Evolutionary conservation across 495 filamentous ascomycete species (phyloP).

Genomic region (Xanthoparmelia taractica): DNA sequence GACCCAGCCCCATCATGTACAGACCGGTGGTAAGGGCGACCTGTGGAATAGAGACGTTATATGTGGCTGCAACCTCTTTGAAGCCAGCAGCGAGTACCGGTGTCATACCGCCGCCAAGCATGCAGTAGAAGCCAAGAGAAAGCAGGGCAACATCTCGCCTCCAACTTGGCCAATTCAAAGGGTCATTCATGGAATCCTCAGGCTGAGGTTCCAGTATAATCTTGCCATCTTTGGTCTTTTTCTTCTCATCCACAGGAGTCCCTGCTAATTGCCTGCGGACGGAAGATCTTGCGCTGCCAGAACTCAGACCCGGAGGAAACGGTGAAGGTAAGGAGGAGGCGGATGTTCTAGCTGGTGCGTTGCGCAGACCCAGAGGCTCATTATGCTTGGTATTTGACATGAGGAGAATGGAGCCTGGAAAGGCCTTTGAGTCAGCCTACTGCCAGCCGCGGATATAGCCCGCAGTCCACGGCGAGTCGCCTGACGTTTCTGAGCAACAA

Average conservation of each 20-base stretch:
- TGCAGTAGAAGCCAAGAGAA: conserved; percentile 82
- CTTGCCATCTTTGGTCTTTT: conserved; percentile 71
- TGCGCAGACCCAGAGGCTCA: conserved; percentile 71
- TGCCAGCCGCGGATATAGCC: background rate
- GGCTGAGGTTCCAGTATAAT: conserved; percentile 91
- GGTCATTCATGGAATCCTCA: conserved; percentile 84
- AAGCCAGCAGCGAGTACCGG: conserved; percentile 88
- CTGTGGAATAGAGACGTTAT: conserved; percentile 58
- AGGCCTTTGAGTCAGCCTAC: conserved; percentile 8
- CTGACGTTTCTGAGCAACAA: background rate
- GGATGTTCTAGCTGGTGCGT: conserved; percentile 66
- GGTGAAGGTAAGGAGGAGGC: conserved; percentile 63
- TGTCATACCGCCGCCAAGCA: conserved; percentile 91
- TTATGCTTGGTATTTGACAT: conserved; percentile 64
- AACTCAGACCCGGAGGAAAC: conserved; percentile 38
- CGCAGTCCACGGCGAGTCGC: background rate
- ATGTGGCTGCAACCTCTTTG: conserved; percentile 64
- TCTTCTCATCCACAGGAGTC: conserved; percentile 45
- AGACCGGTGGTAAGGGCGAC: conserved; percentile 89
- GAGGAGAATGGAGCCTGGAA: conserved; percentile 69
- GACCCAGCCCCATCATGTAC: conserved; percentile 89
- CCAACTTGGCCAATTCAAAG: conserved; percentile 85
- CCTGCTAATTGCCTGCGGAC: conserved; percentile 20
- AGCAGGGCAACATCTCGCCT: conserved; percentile 73
- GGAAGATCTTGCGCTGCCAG: conserved; percentile 25